Evolutionary conservation across 768 basidiomycete species (phyloP).

Genomic region (Multifurca ochricompacta): DNA sequence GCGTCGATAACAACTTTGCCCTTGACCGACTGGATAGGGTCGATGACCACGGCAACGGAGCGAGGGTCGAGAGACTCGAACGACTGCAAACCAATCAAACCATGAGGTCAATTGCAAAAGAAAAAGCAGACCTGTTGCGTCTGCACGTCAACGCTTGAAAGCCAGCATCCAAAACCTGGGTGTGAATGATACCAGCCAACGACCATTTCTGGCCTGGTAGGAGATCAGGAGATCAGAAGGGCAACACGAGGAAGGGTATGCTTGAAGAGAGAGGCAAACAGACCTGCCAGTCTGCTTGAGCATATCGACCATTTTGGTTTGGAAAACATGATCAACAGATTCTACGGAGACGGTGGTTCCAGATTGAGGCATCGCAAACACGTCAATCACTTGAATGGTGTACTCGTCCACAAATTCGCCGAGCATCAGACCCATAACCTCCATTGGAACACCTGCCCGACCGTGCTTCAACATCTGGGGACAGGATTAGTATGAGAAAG

Average conservation of each 20-base stretch:
- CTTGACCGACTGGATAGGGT: constrained; percentile 98
- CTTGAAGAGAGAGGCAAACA: constrained; percentile 26
- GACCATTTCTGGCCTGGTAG: constrained; percentile 82
- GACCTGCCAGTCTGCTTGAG: constrained; percentile 97
- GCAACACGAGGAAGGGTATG: not conserved
- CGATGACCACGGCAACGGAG: constrained; percentile 94
- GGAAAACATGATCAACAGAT: constrained; percentile 98
- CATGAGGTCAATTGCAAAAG: not conserved
- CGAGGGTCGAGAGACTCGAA: constrained; percentile 92
- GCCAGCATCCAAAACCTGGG: constrained; percentile 99
- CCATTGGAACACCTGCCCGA: constrained; percentile 97
- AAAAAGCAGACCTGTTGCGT: constrained; percentile 76
- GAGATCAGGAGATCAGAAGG: constrained; percentile 2
- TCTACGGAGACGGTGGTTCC: constrained; percentile 97
- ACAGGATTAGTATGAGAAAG: constrained; percentile 3
- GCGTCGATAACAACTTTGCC: constrained; percentile 99
- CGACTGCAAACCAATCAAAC: constrained; percentile 45
- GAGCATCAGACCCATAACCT: constrained; percentile 98
- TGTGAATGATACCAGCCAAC: constrained; percentile 99
- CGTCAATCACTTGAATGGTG: constrained; percentile 89
- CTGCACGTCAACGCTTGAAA: constrained; percentile 97
- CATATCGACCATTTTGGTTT: constrained; percentile 98
- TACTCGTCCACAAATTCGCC: constrained; percentile 99
- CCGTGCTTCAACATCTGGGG: constrained; percentile 97
- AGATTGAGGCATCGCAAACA: constrained; percentile 98